Base-by-base conservation (phyloP, 352 stramenopile genomes). In the Bremia lactucae region DNA sequence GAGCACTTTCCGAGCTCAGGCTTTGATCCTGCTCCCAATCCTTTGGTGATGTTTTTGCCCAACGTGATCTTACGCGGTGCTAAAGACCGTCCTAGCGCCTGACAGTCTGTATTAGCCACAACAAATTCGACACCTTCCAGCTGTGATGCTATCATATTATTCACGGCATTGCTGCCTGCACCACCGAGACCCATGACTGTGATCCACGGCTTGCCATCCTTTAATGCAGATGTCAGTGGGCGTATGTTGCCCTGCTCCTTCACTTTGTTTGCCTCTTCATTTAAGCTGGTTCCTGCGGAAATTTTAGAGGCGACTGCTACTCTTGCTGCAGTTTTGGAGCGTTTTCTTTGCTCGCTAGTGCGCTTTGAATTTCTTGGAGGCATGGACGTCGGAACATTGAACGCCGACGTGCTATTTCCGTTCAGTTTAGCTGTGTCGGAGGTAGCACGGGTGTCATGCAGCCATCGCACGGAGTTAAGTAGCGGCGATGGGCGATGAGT, bases 91-190 rank as follows among this genome's bases (percentile, higher is more conserved):
- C 66, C 72, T 6, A 93, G 59, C 4, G 78, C 78, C 55, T 98
- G 93, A 21, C 86, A 95, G 59, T 98, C 93, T 15, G 93, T 98
- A 65, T 98, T 98, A 37, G 95, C 75, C 18, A 93, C 85, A 72
- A 96, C 96, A 56, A 97, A 97, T 62, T 96, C 82, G 15, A 97
- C 93, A 13, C 93, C 80, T 53, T 91, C 76, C 28, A 91, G 62
- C 52, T 91, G 78, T 23, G 76, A 87, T 46, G 78, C 70, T 43
- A 93, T 89, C 80, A 93, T 93, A 49, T 90, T 93, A 71, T 93
- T 93, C 4, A 93, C 77, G 11, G 80, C 80, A 48, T 93, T 93
- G 62, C 76, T 88, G 23, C 80, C 80, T 22, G 77, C 80, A 39
- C 80, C 80, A 21, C 80, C 80, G 3, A 93, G 66, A 0, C 80